phyloP scores from a whole-genome alignment of 441 rosid species.

The Eutrema salsugineum region DNA sequence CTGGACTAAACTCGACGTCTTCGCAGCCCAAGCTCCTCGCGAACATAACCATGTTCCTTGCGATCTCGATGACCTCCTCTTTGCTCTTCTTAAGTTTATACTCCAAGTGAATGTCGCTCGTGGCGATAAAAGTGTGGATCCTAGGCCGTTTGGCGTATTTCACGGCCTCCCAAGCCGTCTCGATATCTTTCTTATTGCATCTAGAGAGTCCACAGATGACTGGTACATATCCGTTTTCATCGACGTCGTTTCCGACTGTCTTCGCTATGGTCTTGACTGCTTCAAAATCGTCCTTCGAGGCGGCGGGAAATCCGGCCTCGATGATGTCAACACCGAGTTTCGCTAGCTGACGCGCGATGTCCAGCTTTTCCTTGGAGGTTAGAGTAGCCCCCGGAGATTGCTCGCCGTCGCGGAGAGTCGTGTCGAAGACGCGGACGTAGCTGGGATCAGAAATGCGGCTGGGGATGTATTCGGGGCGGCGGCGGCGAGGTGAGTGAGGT shows the following conservation, averaged over 20 bases:
- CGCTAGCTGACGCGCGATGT: slow-evolving; percentile 78
- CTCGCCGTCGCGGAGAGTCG: slow-evolving; percentile 97
- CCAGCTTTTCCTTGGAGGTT: slow-evolving; percentile 77
- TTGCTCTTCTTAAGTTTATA: slow-evolving; percentile 75
- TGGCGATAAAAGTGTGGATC: slow-evolving; percentile 88
- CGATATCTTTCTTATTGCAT: slow-evolving; percentile 80
- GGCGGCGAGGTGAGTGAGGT: slow-evolving; percentile 14
- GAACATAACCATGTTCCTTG: slow-evolving; percentile 64
- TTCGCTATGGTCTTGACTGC: slow-evolving; percentile 71
- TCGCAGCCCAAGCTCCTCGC: slow-evolving; percentile 90
- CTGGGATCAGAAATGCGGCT: slow-evolving; percentile 61
- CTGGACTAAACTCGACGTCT: slow-evolving; percentile 93
- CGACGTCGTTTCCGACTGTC: slow-evolving; percentile 58
- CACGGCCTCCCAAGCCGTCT: slow-evolving; percentile 88
- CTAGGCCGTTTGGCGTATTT: slow-evolving; percentile 78
- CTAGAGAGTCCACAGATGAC: slow-evolving; percentile 90
- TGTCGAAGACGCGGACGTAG: slow-evolving; percentile 84
- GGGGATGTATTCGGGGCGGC: slow-evolving; percentile 68
- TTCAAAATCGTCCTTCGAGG: slow-evolving; percentile 80
- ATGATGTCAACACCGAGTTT: slow-evolving; percentile 87
- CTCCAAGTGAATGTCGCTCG: slow-evolving; percentile 86
- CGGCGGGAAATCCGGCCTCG: slow-evolving; percentile 90
- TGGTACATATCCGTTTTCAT: slow-evolving; percentile 69
- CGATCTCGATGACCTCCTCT: slow-evolving; percentile 73
- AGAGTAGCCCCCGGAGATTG: slow-evolving; percentile 93